These are phyloP conservation scores for Astragalus membranaceus DNA, from an alignment of 306 rosid genomes.

Conservation along the genomic window DNA sequence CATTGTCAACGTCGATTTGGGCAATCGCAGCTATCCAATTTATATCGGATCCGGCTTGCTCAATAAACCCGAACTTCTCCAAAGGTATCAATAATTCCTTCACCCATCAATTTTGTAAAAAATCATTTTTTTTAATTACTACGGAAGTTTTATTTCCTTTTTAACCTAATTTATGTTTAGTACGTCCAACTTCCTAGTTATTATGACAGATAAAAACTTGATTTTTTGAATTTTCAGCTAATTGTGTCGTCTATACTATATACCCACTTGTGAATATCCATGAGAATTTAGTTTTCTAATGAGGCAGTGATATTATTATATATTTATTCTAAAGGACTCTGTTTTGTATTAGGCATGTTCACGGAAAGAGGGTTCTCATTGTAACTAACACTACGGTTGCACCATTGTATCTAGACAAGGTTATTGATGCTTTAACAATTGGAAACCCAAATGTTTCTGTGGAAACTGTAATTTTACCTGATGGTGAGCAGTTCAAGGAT, in stretches of 20 bases:
- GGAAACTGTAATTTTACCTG: constrained; percentile 74
- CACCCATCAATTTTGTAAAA: not conserved
- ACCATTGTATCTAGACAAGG: constrained; percentile 78
- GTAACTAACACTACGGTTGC: constrained; percentile 76
- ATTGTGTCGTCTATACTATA: not conserved
- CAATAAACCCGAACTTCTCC: constrained; percentile 61
- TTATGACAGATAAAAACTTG: not conserved
- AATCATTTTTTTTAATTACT: not conserved
- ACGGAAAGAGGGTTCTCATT: constrained; percentile 88
- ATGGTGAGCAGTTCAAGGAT: constrained; percentile 87
- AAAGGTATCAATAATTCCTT: constrained; percentile 38
- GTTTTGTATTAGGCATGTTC: constrained; percentile 66
- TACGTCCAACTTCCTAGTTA: not conserved
- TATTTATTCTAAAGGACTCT: not conserved
- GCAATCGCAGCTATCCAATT: constrained; percentile 89
- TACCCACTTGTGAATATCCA: not conserved
- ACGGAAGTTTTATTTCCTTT: not conserved
- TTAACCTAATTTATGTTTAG: not conserved
- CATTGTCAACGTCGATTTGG: constrained; percentile 75
- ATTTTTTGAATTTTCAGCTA: not conserved
- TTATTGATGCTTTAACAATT: constrained; percentile 61
- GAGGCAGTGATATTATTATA: not conserved
- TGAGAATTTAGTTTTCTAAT: not conserved
- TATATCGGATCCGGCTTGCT: constrained; percentile 85
- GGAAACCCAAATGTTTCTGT: constrained; percentile 81